Conservation (phyloP, 2,329 filamentous ascomycete genomes). For the Fusarium sp. region DNA sequence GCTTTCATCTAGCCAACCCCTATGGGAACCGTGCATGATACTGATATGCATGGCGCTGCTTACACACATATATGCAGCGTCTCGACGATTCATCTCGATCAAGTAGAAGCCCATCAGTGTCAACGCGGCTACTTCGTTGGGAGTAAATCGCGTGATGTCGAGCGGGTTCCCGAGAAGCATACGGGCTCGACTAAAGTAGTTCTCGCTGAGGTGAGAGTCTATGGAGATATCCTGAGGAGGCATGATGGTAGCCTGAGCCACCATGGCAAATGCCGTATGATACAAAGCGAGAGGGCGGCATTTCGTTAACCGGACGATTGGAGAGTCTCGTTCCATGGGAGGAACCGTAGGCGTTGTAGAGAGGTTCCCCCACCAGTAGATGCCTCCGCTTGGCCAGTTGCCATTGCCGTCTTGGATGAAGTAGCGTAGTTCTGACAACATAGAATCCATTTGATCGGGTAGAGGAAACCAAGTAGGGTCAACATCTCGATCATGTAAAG, state of each 20-base stretch:
- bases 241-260: constrained; percentile 50
- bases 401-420: constrained; percentile 62
- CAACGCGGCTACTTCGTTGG: constrained; percentile 60
- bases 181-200: constrained; percentile 60
- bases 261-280: constrained; percentile 61
- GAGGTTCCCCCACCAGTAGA: constrained; percentile 63
- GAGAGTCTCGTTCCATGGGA: constrained; percentile 36
- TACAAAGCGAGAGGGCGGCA: constrained; percentile 60
- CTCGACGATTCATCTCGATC: constrained; percentile 63
- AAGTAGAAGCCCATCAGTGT: constrained; percentile 64
- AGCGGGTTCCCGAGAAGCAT: constrained; percentile 62
- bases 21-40: constrained; percentile 63
- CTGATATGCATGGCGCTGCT: constrained; percentile 63
- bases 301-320: constrained; percentile 42
- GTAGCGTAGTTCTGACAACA: constrained; percentile 58
- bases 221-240: constrained; percentile 35
- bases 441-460: constrained; percentile 53
- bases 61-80: constrained; percentile 63
- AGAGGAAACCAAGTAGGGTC: constrained; percentile 58
- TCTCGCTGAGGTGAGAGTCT: constrained; percentile 56
- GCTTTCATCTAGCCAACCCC: constrained; percentile 59
- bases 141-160: constrained; percentile 58
- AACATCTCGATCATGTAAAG: constrained; percentile 55
- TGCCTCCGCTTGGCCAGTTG: constrained; percentile 60
- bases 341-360: constrained; percentile 50